phyloP scores from a whole-genome alignment of 2,329 filamentous ascomycete species.

The Penicillium sp. region DNA sequence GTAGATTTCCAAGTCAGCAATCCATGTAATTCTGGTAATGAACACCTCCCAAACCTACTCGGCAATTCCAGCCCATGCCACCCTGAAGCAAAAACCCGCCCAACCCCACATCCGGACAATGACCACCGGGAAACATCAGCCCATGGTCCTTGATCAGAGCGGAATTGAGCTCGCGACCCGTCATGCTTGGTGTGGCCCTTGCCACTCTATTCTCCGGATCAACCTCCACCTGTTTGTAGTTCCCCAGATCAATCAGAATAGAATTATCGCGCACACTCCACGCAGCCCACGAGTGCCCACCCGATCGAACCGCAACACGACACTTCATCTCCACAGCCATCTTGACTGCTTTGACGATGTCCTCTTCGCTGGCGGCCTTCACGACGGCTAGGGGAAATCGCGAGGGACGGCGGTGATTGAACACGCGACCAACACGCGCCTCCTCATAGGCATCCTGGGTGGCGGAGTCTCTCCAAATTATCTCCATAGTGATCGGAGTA shows the following conservation, averaged over 20 bases:
- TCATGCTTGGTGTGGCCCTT: conserved; percentile 50
- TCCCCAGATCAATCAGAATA: conserved; percentile 45
- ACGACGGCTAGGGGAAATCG: conserved; percentile 46
- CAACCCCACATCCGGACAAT: conserved; percentile 59
- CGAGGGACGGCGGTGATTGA: conserved; percentile 45
- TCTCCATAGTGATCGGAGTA: conserved; percentile 16
- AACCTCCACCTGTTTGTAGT: conserved; percentile 42
- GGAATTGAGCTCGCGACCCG: conserved; percentile 36
- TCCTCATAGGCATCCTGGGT: conserved; percentile 33
- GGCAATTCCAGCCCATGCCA: conserved; percentile 60
- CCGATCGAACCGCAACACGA: conserved; percentile 49
- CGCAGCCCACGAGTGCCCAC: conserved; percentile 51
- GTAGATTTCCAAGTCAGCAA: background rate
- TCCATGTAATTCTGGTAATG: background rate
- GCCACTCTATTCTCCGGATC: conserved; percentile 42
- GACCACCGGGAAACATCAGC: conserved; percentile 54
- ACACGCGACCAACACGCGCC: conserved; percentile 44
- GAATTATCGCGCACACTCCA: conserved; percentile 52
- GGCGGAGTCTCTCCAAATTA: conserved; percentile 22
- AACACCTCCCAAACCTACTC: conserved; percentile 44
- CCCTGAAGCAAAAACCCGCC: conserved; percentile 58
- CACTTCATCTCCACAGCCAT: conserved; percentile 37
- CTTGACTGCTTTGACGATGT: conserved; percentile 40
- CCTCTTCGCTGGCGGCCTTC: conserved; percentile 35
- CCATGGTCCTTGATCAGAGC: conserved; percentile 29